Percentiles rank a stretch among this genome's conserved stretches.
Evolutionary conservation across 768 basidiomycete species (phyloP).

Genomic region (Rhodosporidiobolus odoratus): DNA sequence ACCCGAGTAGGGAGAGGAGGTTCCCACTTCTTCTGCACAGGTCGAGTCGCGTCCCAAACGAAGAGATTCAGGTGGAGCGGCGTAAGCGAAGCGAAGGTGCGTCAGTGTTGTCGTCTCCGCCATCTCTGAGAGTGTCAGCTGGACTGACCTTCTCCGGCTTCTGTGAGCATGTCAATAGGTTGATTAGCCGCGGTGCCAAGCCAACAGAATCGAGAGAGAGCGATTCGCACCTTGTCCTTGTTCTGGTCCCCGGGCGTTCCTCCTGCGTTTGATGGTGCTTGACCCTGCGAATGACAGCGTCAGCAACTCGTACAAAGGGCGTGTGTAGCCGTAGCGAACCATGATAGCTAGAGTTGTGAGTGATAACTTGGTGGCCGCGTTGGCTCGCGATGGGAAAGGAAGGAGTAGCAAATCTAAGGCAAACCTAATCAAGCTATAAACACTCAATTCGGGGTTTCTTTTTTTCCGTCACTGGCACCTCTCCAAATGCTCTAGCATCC

Average conservation of each 20-base stretch:
- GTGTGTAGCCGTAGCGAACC: not conserved
- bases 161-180: not conserved
- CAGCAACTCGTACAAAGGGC: not conserved
- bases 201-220: not conserved
- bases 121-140: too few species aligned
- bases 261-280: conserved; percentile 4
- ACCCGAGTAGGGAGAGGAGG: conserved; percentile 94
- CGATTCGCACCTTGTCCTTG: conserved; percentile 33
- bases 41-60: too few species aligned
- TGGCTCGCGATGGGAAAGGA: not conserved
- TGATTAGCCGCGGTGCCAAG: not conserved
- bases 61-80: not conserved
- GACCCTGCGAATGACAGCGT: not conserved
- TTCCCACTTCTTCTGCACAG: conserved; percentile 87
- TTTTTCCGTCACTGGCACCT: too few species aligned
- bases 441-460: not conserved
- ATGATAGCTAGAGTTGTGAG: not conserved
- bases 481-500: too few species aligned
- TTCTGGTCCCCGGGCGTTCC: conserved; percentile 9
- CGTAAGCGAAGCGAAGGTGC: conserved; percentile 2
- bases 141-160: conserved; percentile 37
- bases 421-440: not conserved
- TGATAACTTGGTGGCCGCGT: not conserved
- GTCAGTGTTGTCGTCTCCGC: conserved; percentile 13
- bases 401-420: not conserved